Evolutionary conservation across 306 rosid species (phyloP).

Genomic region (Casuarina cunninghamiana): DNA sequence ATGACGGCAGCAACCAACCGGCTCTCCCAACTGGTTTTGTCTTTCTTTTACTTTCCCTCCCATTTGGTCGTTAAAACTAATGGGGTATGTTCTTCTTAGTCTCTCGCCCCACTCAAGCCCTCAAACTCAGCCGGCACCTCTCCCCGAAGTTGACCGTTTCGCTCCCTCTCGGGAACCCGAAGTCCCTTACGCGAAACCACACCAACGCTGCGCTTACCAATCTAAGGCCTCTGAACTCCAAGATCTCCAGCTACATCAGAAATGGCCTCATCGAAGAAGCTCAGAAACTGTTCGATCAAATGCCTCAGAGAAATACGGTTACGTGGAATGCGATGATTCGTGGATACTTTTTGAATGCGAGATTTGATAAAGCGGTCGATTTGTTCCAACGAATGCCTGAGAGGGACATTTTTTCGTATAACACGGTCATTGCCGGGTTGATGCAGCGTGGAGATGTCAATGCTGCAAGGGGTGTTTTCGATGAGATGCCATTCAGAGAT

Average conservation of each 20-base stretch:
- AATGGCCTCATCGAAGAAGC: conserved; percentile 40
- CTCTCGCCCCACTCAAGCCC: conserved; percentile 14
- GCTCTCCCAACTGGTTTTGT: neutral
- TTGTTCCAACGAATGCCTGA: conserved; percentile 38
- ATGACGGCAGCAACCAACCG: too few species aligned
- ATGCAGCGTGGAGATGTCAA: conserved; percentile 50
- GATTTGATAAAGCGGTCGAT: conserved; percentile 17
- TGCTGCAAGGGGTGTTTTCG: conserved; percentile 37
- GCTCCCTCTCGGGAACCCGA: conserved; percentile 18
- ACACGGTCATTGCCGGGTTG: conserved; percentile 54
- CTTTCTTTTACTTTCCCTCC: conserved; percentile 1
- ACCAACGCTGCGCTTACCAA: neutral
- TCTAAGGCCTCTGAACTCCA: conserved; percentile 48
- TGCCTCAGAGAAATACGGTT: conserved; percentile 44
- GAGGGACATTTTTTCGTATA: conserved; percentile 42
- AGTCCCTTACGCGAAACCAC: conserved; percentile 7
- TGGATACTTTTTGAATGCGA: conserved; percentile 37
- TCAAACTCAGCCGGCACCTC: conserved; percentile 26
- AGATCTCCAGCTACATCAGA: conserved; percentile 43
- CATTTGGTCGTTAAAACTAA: conserved; percentile 1
- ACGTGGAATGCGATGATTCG: conserved; percentile 57
- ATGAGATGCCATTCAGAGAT: conserved; percentile 41
- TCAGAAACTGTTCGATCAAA: conserved; percentile 48
- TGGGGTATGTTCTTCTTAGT: conserved; percentile 43
- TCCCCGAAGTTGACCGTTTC: conserved; percentile 10